These are phyloP conservation scores for Colletotrichum simmondsii DNA, from an alignment of 2,329 filamentous ascomycete genomes.

Conservation along the genomic window DNA sequence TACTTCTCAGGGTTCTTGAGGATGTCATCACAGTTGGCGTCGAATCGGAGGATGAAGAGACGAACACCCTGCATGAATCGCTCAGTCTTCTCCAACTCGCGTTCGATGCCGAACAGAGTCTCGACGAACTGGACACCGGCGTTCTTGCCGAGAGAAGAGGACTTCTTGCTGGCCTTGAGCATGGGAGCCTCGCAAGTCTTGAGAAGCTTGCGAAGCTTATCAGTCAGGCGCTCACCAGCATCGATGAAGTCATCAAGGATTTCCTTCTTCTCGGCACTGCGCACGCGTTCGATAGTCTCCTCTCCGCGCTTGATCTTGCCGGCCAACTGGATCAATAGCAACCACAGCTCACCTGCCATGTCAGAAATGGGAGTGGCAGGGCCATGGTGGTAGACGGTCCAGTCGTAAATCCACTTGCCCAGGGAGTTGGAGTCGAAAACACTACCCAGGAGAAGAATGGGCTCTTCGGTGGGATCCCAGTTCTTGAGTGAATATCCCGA, in stretches of 20 bases:
- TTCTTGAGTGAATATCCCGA: slow-evolving; percentile 95
- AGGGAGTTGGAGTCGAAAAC: slow-evolving; percentile 98
- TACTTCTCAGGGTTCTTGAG: slow-evolving; percentile 71
- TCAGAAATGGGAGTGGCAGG: slow-evolving; percentile 86
- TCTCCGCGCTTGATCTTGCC: slow-evolving; percentile 94
- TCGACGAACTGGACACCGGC: slow-evolving; percentile 96
- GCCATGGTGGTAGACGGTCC: slow-evolving; percentile 93
- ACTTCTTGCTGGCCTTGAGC: slow-evolving; percentile 85
- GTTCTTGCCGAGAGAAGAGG: slow-evolving; percentile 85
- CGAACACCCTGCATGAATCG: slow-evolving; percentile 90
- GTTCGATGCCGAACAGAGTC: slow-evolving; percentile 91
- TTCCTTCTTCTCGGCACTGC: slow-evolving; percentile 78
- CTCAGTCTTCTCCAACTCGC: slow-evolving; percentile 90
- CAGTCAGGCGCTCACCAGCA: slow-evolving; percentile 86
- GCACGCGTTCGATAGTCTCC: slow-evolving; percentile 78
- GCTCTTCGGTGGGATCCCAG: slow-evolving; percentile 95
- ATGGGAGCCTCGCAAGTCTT: slow-evolving; percentile 95
- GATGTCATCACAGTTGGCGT: slow-evolving; percentile 95
- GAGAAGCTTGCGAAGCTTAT: slow-evolving; percentile 85
- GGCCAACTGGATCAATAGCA: slow-evolving; percentile 91
- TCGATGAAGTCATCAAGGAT: slow-evolving; percentile 91
- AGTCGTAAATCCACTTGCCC: slow-evolving; percentile 99
- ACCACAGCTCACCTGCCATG: slow-evolving; percentile 94
- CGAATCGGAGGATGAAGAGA: slow-evolving; percentile 92
- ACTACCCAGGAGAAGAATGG: slow-evolving; percentile 92